phyloP scores from a whole-genome alignment of 257 asterid species.

The Solanum piurae region DNA sequence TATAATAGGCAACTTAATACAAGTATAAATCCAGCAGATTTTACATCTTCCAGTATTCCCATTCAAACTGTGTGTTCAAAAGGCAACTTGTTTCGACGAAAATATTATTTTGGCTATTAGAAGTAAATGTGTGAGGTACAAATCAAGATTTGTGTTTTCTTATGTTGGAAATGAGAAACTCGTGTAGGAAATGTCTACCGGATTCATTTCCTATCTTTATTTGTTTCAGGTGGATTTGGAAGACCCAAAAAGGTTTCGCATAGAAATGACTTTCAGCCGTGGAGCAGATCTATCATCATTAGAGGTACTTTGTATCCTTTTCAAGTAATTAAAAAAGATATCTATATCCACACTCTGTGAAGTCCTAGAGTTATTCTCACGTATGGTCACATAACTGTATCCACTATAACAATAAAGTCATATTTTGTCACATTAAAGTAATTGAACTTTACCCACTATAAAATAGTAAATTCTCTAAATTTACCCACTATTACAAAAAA shows the following conservation, averaged over 20 bases:
- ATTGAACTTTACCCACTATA: background rate
- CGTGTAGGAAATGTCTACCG: background rate
- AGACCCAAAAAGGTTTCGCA: slow-evolving; percentile 75
- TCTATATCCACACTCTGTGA: background rate
- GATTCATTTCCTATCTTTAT: slow-evolving; percentile 1
- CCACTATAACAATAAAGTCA: background rate
- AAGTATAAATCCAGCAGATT: background rate
- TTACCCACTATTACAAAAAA: background rate
- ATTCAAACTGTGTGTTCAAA: background rate
- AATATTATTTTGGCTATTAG: background rate
- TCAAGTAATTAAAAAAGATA: background rate
- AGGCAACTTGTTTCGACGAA: background rate
- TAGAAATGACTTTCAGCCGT: slow-evolving; percentile 77
- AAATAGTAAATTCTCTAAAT: background rate
- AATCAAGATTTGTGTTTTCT: background rate
- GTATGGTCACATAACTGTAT: background rate
- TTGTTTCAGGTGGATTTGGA: slow-evolving; percentile 61
- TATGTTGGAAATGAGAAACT: background rate
- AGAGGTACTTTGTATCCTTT: slow-evolving; percentile 39
- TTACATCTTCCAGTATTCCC: background rate
- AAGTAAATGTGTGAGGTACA: background rate
- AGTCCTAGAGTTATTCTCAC: background rate
- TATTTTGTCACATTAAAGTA: background rate
- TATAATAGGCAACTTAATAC: background rate
- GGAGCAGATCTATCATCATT: slow-evolving; percentile 90